A percentile compares a stretch with the other conserved stretches of the same genome.
Conservation (phyloP, 192 early-diverging fungal genomes). For the Martensiomyces pterosporus region DNA sequence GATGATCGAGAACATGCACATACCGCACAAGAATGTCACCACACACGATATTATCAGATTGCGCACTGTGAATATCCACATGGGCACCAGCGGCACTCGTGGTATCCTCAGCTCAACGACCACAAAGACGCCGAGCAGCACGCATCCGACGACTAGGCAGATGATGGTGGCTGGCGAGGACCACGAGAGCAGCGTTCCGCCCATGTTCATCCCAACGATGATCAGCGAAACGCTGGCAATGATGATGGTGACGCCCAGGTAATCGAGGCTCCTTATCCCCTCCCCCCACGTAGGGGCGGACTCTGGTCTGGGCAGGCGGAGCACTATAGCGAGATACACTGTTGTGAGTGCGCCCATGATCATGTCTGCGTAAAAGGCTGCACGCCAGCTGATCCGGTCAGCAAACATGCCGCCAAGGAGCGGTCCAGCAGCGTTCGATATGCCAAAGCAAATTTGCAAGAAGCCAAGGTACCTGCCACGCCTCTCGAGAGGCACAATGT, state of each 20-base stretch:
- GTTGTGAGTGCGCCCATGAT: conserved; percentile 61
- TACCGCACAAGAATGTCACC: conserved; percentile 39
- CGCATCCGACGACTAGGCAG: conserved; percentile 36
- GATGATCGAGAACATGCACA: conserved; percentile 49
- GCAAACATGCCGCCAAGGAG: conserved; percentile 58
- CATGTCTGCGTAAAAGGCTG: conserved; percentile 79
- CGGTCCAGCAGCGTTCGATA: conserved; percentile 58
- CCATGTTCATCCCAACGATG: conserved; percentile 70
- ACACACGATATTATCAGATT: conserved; percentile 36
- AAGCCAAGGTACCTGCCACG: conserved; percentile 72
- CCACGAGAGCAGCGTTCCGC: conserved; percentile 63
- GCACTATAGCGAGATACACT: conserved; percentile 47
- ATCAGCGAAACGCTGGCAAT: conserved; percentile 56
- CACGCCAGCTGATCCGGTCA: conserved; percentile 52
- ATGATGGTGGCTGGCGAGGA: conserved; percentile 49
- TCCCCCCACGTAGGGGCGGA: conserved; percentile 17
- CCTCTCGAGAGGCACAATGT: conserved; percentile 65
- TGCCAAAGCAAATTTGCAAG: conserved; percentile 49
- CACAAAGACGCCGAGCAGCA: conserved; percentile 51
- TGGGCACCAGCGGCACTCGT: conserved; percentile 59
- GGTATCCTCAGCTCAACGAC: conserved; percentile 58
- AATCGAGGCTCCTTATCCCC: conserved; percentile 55
- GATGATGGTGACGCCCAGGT: conserved; percentile 54
- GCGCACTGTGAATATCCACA: conserved; percentile 57
- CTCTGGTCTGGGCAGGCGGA: conserved; percentile 51